Evolutionary conservation across 495 filamentous ascomycete species (phyloP), one percentile per base, ranked within the genome.

Genomic region (Penicillium arizonense): DNA sequence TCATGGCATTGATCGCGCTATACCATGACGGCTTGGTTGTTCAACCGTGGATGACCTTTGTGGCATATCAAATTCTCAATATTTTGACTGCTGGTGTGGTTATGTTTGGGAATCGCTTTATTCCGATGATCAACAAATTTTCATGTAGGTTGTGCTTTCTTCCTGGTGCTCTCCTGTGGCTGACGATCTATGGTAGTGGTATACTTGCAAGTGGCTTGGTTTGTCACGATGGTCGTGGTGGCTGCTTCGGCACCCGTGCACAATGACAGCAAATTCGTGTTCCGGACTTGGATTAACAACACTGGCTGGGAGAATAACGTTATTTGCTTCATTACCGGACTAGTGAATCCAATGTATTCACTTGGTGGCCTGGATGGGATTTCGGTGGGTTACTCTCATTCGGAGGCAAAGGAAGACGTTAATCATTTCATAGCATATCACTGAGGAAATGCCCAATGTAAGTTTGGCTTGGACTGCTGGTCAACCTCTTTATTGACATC

Each of bases 261-360:
- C 42, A 85, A 87, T n/a, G 68, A 71, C 4, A 78, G 74, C 49
- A 56, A 74, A 14, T 87, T 85, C 47, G 85, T 88, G 3, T 88
- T 84, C 78, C 76, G 70, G 8, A 71, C 83, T 5, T 86, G 82
- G 73, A 82, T 82, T 23, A 88, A 89, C 43, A 62, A 80, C 16
- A 87, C 84, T 2, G 87, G 87, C 0, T 91, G 83, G 78, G 71
- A 73, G 32, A 82, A 74, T 33, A 77, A 82, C 51, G 87, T 85
- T 0, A 79, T 93, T 24, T 88, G 82, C n/a, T 93, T 93, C 60
- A 71, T 91, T 14, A 75, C 84, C 0, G 88, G 89, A 0, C 80
- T 91, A 41, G 77, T 93, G 16, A 93, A 93, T 58, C 88, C 88
- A 2, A 79, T 89, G 8, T 93, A 86, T 56, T 82, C 88, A 0